phyloP scores from a whole-genome alignment of 2,329 filamentous ascomycete genomes.

The Aspergillus aculeatus region DNA sequence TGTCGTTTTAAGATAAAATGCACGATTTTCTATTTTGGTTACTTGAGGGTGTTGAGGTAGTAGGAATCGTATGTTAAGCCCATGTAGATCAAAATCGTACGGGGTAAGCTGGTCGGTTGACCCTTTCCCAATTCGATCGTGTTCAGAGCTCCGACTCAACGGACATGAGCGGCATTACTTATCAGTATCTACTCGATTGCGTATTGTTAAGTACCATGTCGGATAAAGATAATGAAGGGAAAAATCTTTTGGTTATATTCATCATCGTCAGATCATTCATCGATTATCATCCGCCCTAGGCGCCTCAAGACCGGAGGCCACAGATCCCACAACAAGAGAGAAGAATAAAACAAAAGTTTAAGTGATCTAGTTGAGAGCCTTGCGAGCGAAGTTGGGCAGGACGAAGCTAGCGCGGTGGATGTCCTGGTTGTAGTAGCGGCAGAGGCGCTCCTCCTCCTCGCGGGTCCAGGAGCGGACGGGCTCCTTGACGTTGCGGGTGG shows the following conservation, averaged over 20 bases:
- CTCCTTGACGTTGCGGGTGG: conserved; percentile 75
- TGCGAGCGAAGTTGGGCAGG: conserved; percentile 87
- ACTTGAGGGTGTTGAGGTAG: neutral
- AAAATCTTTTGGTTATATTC: conserved; percentile 12
- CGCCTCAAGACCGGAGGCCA: conserved; percentile 10
- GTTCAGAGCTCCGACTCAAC: too few species aligned
- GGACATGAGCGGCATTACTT: too few species aligned
- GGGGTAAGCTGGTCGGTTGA: too few species aligned
- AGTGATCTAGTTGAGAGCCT: conserved; percentile 52
- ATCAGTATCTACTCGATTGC: too few species aligned
- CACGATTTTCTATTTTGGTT: neutral
- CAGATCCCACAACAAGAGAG: conserved; percentile 9
- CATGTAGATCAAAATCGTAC: too few species aligned
- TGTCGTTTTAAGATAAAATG: conserved; percentile 19
- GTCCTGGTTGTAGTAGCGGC: conserved; percentile 95
- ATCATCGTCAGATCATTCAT: conserved; percentile 22
- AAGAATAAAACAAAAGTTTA: conserved; percentile 5
- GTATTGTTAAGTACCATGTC: too few species aligned
- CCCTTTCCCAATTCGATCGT: too few species aligned
- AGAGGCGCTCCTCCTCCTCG: conserved; percentile 89
- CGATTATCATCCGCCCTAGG: conserved; percentile 12
- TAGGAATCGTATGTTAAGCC: neutral
- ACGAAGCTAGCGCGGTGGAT: conserved; percentile 95
- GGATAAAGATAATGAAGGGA: neutral
- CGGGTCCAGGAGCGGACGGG: conserved; percentile 76